Evolutionary conservation across 371 early-diverging fungal species (phyloP).

Genomic region (Mucor piriformis): DNA sequence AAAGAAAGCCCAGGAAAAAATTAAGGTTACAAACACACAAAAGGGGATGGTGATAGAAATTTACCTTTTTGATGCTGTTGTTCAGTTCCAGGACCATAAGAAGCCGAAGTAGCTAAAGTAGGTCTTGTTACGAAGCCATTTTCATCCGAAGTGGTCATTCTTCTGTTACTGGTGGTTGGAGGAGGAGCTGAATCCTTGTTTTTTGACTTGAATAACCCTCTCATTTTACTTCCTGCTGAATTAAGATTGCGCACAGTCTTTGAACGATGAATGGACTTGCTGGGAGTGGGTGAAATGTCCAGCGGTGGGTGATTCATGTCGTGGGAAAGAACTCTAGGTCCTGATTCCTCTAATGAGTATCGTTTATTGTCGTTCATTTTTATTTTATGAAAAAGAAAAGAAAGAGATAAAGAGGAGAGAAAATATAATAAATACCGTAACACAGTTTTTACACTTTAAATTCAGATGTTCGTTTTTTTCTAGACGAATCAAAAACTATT

Average conservation of each 20-base stretch:
- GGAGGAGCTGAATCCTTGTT: conserved; percentile 8
- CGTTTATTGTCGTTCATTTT: conserved; percentile 6
- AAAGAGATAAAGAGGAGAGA: background rate
- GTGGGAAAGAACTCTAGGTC: conserved; percentile 21
- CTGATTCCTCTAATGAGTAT: conserved; percentile 12
- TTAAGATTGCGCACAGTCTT: conserved; percentile 36
- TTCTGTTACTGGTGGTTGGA: background rate
- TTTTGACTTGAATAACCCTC: conserved; percentile 28
- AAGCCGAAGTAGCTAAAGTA: conserved; percentile 22
- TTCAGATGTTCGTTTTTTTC: too few species aligned
- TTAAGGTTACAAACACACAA: conserved; percentile 1
- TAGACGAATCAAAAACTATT: too few species aligned
- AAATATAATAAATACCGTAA: background rate
- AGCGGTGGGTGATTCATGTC: background rate
- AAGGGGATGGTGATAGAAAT: background rate
- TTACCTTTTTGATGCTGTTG: conserved; percentile 5
- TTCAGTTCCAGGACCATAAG: conserved; percentile 21
- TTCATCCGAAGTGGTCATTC: background rate
- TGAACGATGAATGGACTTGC: conserved; percentile 30
- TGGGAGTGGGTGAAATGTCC: conserved; percentile 15
- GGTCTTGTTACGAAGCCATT: conserved; percentile 9
- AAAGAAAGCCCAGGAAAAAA: background rate
- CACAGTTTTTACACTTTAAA: too few species aligned
- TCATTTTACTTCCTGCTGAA: conserved; percentile 32
- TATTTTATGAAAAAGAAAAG: background rate